These are phyloP conservation scores for Boletus subcaerulescens DNA, from an alignment of 768 basidiomycete genomes.

Conservation along the genomic window DNA sequence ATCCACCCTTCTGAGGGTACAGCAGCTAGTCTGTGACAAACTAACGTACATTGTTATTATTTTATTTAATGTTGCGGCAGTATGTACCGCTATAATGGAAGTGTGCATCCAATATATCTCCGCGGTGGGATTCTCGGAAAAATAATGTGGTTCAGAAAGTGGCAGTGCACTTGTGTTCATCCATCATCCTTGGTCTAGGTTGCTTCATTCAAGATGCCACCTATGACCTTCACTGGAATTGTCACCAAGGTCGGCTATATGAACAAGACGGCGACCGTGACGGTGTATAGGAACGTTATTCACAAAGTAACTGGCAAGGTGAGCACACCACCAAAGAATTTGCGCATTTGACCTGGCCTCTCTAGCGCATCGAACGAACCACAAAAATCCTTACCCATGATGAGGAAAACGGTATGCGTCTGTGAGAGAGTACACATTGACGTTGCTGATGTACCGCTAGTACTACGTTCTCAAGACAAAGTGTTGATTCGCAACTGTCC, in stretches of 20 bases:
- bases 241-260: constrained; percentile 82
- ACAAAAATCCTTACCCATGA: constrained; percentile 82
- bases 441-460: constrained; percentile 35
- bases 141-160: no score
- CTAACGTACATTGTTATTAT: not conserved
- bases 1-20: not conserved
- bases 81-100: no score
- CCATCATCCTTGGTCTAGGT: no score
- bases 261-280: constrained; percentile 83
- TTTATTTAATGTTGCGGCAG: no score
- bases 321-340: constrained; percentile 14
- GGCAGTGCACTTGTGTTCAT: no score
- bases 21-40: not conserved
- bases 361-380: constrained; percentile 66
- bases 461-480: constrained; percentile 61
- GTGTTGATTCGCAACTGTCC: constrained; percentile 81
- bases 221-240: constrained; percentile 69
- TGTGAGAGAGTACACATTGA: not conserved
- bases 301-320: constrained; percentile 80
- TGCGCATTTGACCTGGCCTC: not conserved
- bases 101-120: no score
- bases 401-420: constrained; percentile 58
- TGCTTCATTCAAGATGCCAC: constrained; percentile 53
- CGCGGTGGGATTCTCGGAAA: no score
- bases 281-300: constrained; percentile 69